Conservation (phyloP, 1,284 basidiomycete species). For the Cystobasidium pallidum region DNA sequence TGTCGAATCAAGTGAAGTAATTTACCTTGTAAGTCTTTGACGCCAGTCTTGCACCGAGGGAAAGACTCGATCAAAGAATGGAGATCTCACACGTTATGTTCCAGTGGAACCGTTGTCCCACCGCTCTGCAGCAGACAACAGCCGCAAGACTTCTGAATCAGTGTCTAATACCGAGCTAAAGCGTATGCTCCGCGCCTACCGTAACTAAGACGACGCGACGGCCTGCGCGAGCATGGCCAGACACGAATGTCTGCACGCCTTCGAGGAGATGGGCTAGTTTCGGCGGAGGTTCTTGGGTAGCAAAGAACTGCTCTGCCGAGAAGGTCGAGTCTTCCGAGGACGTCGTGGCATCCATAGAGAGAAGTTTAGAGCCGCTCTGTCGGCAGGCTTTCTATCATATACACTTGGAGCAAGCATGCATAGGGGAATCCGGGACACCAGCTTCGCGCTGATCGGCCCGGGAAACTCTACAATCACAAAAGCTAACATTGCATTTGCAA, state of each 20-base stretch:
- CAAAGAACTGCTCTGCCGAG: slow-evolving; percentile 42
- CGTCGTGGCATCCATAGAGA: slow-evolving; percentile 1
- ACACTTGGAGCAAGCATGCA: too few relatives aligned
- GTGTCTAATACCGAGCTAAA: not conserved
- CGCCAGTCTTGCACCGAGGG: slow-evolving; percentile 51
- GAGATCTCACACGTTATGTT: slow-evolving; percentile 86
- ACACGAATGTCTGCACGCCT: slow-evolving; percentile 71
- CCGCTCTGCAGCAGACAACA: slow-evolving; percentile 68
- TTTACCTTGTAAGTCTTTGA: slow-evolving; percentile 46
- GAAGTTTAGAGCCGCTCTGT: not conserved
- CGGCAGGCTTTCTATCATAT: too few relatives aligned
- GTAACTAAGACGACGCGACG: slow-evolving; percentile 90
- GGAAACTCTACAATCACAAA: too few relatives aligned
- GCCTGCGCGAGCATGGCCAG: slow-evolving; percentile 65
- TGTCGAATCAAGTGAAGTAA: not conserved
- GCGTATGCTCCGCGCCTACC: slow-evolving; percentile 63
- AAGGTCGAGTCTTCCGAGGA: slow-evolving; percentile 63
- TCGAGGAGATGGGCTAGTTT: slow-evolving; percentile 60
- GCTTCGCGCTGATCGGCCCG: not conserved
- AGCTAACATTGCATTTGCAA: too few relatives aligned
- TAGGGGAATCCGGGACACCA: too few relatives aligned
- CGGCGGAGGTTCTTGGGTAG: slow-evolving; percentile 38
- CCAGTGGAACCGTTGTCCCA: slow-evolving; percentile 90
- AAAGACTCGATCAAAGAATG: not conserved
- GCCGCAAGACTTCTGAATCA: slow-evolving; percentile 23